Conservation (phyloP, 1,284 basidiomycete species). For the Amylostereum areolatum region DNA sequence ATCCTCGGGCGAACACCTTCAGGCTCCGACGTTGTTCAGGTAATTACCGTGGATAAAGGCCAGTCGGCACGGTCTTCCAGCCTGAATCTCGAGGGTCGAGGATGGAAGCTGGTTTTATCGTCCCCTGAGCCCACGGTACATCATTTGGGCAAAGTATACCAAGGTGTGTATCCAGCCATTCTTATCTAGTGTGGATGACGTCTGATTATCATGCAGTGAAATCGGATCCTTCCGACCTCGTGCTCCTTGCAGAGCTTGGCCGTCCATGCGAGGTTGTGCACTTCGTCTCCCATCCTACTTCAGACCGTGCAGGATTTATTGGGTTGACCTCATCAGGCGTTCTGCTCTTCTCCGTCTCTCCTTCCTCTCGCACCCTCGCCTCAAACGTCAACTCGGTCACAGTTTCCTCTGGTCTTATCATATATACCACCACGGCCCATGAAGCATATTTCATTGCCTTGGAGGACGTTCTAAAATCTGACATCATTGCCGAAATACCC, state of each 20-base stretch:
- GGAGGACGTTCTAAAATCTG: constrained; percentile 24
- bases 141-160: constrained; percentile 9
- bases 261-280: no score
- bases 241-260: no score
- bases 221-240: no score
- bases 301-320: no score
- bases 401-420: constrained; percentile 75
- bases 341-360: no score
- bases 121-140: constrained; percentile 2
- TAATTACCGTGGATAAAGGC: constrained; percentile 2
- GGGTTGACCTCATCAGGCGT: no score
- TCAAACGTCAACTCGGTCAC: constrained; percentile 77
- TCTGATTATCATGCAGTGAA: no score
- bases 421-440: constrained; percentile 85
- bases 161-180: constrained; percentile 5
- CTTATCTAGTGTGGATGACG: not conserved
- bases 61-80: no score
- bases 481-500: constrained; percentile 23
- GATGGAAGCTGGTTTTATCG: constrained; percentile 11
- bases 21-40: constrained; percentile 6
- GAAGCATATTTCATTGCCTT: constrained; percentile 75
- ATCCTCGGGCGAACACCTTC: constrained; percentile 5
- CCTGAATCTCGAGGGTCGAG: constrained; percentile 3
- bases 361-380: constrained; percentile 30
- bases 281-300: no score